A percentile compares a stretch with the other conserved stretches of the same genome.
Evolutionary conservation across 345 rosid genomes (phyloP).

Genomic region (Camelina hispida): DNA sequence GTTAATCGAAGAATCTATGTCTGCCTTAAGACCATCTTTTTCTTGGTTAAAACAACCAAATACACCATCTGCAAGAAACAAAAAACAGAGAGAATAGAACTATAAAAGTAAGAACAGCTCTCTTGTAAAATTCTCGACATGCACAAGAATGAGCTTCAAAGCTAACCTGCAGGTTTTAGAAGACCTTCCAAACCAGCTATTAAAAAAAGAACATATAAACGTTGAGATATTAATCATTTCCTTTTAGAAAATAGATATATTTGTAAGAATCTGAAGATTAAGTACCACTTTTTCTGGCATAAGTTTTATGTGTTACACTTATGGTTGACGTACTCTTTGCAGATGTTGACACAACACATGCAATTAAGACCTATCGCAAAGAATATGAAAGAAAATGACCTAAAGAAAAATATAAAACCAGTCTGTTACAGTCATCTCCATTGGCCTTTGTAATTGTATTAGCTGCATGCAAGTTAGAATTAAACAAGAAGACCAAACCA

Average conservation of each 20-base stretch:
- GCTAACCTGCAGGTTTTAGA: constrained; percentile 42
- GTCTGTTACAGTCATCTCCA: constrained; percentile 31
- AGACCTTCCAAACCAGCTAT: constrained; percentile 30
- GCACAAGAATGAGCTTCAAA: constrained; percentile 10
- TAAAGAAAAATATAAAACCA: not conserved
- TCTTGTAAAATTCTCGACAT: constrained; percentile 13
- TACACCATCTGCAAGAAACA: constrained; percentile 39
- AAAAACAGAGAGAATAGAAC: constrained; percentile 25
- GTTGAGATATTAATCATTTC: constrained; percentile 2
- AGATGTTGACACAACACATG: constrained; percentile 21
- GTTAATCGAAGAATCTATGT: constrained; percentile 35
- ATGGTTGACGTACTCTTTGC: constrained; percentile 22
- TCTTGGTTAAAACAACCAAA: constrained; percentile 44
- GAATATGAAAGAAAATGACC: not conserved
- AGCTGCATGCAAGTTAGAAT: constrained; percentile 22
- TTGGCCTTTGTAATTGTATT: constrained; percentile 35
- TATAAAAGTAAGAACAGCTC: constrained; percentile 21
- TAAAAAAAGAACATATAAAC: constrained; percentile 13
- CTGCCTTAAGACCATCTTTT: constrained; percentile 38
- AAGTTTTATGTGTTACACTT: constrained; percentile 16
- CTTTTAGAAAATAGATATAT: not conserved
- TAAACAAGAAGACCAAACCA: constrained; percentile 28
- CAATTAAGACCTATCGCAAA: constrained; percentile 2
- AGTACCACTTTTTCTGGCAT: constrained; percentile 26
- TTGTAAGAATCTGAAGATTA: constrained; percentile 8